Evolutionary conservation across 176 grass and related monocot species (phyloP).

Genomic region (Carex myosuroides): DNA sequence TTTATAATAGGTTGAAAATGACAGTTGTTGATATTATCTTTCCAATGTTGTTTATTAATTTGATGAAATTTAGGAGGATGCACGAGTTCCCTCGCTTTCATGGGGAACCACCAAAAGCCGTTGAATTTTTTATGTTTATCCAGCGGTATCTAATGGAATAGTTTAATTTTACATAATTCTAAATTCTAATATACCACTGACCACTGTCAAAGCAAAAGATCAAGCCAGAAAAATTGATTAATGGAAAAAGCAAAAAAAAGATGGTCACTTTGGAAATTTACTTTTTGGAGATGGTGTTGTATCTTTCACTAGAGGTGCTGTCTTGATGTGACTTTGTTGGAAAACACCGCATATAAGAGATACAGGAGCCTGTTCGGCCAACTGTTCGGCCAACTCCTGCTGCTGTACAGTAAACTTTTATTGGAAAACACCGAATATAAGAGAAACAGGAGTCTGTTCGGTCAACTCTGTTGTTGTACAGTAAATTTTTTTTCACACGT

Average conservation of each 20-base stretch:
- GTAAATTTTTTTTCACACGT: too few relatives aligned
- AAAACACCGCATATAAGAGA: too few relatives aligned
- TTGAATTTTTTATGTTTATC: neutral
- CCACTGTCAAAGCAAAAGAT: neutral
- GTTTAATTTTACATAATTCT: neutral
- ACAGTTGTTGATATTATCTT: neutral
- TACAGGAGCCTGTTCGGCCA: too few relatives aligned
- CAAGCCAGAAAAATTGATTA: neutral
- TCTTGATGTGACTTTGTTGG: neutral
- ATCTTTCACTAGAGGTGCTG: neutral
- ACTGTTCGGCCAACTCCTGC: too few relatives aligned
- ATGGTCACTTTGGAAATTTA: neutral
- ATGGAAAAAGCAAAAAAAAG: neutral
- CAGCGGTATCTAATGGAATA: neutral
- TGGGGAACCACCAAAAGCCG: neutral
- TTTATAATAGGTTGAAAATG: neutral
- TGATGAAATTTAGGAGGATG: neutral
- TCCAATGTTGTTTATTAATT: neutral
- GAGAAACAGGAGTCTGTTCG: too few relatives aligned
- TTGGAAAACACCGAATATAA: too few relatives aligned
- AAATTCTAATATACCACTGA: neutral
- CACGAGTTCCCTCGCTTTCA: conserved; percentile 8
- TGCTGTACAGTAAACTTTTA: neutral
- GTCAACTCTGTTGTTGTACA: too few relatives aligned
- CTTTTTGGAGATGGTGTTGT: neutral